Conservation (phyloP, 106 monocot genomes). For the Dendrobium huoshanense region DNA sequence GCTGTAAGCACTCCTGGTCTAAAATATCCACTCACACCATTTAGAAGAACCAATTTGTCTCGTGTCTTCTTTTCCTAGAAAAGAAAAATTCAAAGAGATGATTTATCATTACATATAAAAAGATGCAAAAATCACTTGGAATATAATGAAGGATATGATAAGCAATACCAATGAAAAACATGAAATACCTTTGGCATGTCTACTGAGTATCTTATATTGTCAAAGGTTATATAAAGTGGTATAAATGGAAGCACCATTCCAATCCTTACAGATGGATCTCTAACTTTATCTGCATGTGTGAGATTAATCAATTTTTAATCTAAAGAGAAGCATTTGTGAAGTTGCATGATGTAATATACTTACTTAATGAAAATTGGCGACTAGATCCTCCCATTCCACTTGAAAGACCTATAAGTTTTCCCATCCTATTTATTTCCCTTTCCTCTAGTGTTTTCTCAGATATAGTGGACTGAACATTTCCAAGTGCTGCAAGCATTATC, state of each 20-base stretch:
- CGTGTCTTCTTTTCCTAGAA: background rate
- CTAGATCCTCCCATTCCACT: background rate
- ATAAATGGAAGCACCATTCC: background rate
- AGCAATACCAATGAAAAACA: no score
- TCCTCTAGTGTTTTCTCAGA: background rate
- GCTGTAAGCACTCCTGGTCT: slow-evolving; percentile 19
- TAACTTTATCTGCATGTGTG: no score
- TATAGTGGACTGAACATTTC: background rate
- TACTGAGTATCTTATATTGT: background rate
- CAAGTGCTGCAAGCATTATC: background rate
- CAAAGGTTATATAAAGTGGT: background rate
- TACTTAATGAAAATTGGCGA: background rate
- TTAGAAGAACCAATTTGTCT: background rate
- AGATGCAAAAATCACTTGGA: background rate
- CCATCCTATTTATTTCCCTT: background rate
- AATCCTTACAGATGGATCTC: background rate
- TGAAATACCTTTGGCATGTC: background rate
- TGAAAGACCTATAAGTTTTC: background rate
- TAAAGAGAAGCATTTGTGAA: background rate
- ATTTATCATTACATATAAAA: background rate
- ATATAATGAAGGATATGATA: no score
- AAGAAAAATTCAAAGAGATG: background rate
- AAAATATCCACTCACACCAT: slow-evolving; percentile 22
- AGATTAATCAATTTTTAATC: no score
- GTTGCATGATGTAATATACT: background rate